Conservation (phyloP, 805 yeast species). For the Teunomyces lycoperdinae region DNA sequence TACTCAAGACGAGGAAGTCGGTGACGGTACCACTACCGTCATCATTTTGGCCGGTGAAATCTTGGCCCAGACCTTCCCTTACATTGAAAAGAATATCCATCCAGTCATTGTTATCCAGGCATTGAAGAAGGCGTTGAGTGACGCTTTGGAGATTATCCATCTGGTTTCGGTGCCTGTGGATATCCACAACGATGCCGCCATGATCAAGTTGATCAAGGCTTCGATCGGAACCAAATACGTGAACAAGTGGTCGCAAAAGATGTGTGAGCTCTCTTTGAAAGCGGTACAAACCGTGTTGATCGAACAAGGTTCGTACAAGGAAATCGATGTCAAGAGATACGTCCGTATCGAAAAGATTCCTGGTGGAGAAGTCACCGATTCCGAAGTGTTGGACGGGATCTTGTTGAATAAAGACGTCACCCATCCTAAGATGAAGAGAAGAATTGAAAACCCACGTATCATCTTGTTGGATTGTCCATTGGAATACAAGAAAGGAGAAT, state of each 20-base stretch:
- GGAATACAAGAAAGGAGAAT: conserved; percentile 98
- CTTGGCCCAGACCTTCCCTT: conserved; percentile 91
- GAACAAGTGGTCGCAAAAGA: conserved; percentile 81
- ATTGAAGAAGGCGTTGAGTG: conserved; percentile 82
- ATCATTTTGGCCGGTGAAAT: conserved; percentile 97
- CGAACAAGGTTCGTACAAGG: conserved; percentile 61
- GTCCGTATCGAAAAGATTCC: conserved; percentile 94
- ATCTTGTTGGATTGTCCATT: conserved; percentile 92
- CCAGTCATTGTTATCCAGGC: conserved; percentile 96
- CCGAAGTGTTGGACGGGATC: conserved; percentile 85
- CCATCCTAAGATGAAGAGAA: conserved; percentile 97
- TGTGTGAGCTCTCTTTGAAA: conserved; percentile 83
- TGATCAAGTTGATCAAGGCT: conserved; percentile 82
- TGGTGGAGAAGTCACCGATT: conserved; percentile 94
- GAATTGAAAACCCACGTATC: conserved; percentile 83
- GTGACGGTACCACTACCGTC: conserved; percentile 98
- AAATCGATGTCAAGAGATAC: conserved; percentile 90
- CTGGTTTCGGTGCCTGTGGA: conserved; percentile 83
- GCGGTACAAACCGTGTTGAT: conserved; percentile 84
- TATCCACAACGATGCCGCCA: conserved; percentile 75
- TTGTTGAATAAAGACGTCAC: conserved; percentile 94
- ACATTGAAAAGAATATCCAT: conserved; percentile 91
- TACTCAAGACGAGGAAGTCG: conserved; percentile 98
- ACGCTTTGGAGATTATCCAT: conserved; percentile 85
- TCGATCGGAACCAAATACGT: conserved; percentile 96